These are phyloP conservation scores for Clonostachys rhizophaga DNA, from an alignment of 2,329 filamentous ascomycete species.

Conservation along the genomic window DNA sequence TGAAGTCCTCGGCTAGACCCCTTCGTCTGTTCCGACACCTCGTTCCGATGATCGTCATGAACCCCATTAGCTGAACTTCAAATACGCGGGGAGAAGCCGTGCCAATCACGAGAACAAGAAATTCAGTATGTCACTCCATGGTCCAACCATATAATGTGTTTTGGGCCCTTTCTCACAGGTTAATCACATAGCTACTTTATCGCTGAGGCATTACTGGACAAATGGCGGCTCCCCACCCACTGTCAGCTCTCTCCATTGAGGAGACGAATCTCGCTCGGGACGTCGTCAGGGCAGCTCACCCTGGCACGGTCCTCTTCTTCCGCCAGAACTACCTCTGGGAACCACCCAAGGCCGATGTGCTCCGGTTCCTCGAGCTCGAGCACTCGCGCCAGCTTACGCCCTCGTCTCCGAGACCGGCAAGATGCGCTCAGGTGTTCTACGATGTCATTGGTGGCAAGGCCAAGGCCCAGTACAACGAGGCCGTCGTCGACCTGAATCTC, in stretches of 20 bases:
- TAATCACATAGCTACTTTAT: no score
- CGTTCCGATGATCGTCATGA: no score
- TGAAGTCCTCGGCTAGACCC: no score
- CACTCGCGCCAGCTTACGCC: slow-evolving; percentile 43
- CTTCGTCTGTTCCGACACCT: no score
- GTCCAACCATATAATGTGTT: no score
- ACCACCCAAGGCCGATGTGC: slow-evolving; percentile 52
- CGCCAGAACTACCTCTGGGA: slow-evolving; percentile 62
- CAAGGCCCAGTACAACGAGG: slow-evolving; percentile 23
- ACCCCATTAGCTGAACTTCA: no score
- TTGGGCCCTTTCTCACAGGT: no score
- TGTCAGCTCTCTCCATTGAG: slow-evolving; percentile 40
- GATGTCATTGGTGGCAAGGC: slow-evolving; percentile 22
- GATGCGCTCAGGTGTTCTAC: slow-evolving; percentile 40
- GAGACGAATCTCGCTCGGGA: slow-evolving; percentile 45
- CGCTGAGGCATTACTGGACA: no score
- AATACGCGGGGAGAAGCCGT: no score
- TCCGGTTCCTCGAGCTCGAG: slow-evolving; percentile 59
- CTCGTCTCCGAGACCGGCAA: slow-evolving; percentile 33
- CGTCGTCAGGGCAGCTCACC: slow-evolving; percentile 26
- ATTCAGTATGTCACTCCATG: no score
- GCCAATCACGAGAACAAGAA: no score
- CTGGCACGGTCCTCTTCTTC: slow-evolving; percentile 23
- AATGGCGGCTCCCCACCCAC: slow-evolving; percentile 26
- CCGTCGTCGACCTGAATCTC: slow-evolving; percentile 29